Conservation (phyloP, 495 filamentous ascomycete genomes). For the Daldinia concentrica region DNA sequence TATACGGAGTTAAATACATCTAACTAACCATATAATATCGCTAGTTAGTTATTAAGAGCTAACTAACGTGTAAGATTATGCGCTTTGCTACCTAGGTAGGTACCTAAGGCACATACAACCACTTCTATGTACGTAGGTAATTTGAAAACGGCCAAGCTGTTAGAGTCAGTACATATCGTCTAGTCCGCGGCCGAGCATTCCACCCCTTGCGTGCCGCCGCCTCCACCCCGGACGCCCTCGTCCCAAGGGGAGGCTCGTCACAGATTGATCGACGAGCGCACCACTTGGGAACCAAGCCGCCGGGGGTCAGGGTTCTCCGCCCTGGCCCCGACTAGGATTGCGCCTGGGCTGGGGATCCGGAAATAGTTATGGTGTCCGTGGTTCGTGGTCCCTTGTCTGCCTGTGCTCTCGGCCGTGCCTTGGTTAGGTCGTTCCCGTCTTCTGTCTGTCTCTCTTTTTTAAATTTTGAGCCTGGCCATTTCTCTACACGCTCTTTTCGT, state of each 20-base stretch:
- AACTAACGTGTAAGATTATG: background rate
- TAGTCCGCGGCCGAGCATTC: conserved; percentile 6
- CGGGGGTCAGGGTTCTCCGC: conserved; percentile 34
- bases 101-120: background rate
- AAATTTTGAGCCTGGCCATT: conserved; percentile 3
- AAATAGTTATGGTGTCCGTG: conserved; percentile 21
- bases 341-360: conserved; percentile 6
- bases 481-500: background rate
- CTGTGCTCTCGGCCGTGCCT: conserved; percentile 1
- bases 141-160: conserved; percentile 34
- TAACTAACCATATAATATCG: background rate
- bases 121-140: too few relatives aligned
- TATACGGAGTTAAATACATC: too few relatives aligned
- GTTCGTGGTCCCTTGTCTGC: background rate
- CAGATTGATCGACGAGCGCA: conserved; percentile 34
- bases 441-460: background rate
- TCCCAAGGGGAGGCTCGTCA: conserved; percentile 17
- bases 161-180: conserved; percentile 11
- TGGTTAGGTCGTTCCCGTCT: conserved; percentile 22
- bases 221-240: conserved; percentile 16
- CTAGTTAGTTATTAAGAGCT: background rate
- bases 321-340: conserved; percentile 9
- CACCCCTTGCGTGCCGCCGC: background rate
- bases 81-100: background rate
- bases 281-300: conserved; percentile 7